Base-by-base conservation (phyloP, 192 early-diverging fungal species). In the Rhizophagus clarus region DNA sequence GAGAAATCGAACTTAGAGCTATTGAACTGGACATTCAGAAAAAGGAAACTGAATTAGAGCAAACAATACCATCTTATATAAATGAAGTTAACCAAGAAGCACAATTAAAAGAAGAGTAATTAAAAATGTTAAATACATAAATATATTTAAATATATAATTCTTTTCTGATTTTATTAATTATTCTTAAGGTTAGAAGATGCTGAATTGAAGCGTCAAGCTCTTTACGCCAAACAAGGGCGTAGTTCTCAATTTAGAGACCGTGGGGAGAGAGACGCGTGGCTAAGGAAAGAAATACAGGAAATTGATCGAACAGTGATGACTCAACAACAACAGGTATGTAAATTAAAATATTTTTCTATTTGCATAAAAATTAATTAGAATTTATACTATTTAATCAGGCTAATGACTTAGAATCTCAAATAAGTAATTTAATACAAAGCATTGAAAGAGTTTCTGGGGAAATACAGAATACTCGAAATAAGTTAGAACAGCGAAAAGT, bases 191-290 rank as follows among this genome's bases (percentile, higher is more conserved):
- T 72, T 93, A 31, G 89, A 90, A 32, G 79, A 86, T 20, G 80
- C 87, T 37, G 92, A 97, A 42, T 80, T 92, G 56, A 89, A 95
- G 81, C 90, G 90, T 61, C 90, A 94, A 77, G 86, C 90, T 3
- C 88, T 99, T n/a, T 88, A 93, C 77, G 90, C 93, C 31, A 97
- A 96, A 83, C 95, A 96, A 82, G 95, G 94, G 15, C 92, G 97
- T 15, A 90, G 90, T n/a, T 85, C 89, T 2, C 92, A 92, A 81
- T 98, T 97, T 82, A 42, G 74, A 22, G 93, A 82, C 73, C 89
- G 94, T 76, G 82, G 72, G 1, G 92, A 96, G 56, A 93, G 97
- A 49, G 97, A 99, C 80, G 56, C 71, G 8, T 97, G 91, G 90
- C 83, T 99, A 56, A 83, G 84, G 5, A 82, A 80, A 31, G 94